Base-by-base conservation (phyloP, 495 filamentous ascomycete species). In the Hyaloscypha bicolor region DNA sequence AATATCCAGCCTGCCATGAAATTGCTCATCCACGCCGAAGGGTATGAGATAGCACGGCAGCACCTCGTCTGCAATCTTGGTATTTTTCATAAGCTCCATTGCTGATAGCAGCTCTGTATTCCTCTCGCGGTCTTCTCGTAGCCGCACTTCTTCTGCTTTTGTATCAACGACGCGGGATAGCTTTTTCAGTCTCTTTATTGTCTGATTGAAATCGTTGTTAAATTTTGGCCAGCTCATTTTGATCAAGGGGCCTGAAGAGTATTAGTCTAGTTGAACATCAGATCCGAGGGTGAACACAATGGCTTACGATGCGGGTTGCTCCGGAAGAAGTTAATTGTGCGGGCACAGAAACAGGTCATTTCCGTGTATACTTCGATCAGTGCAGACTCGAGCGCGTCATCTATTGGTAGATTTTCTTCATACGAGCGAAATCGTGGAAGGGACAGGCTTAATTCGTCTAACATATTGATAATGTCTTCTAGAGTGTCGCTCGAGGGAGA, bases 341-440 rank as follows among this genome's bases (percentile, higher is more conserved):
- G 56, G 6, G 56, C 56, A 35, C 56, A 59, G n/a, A 59, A 59
- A 4, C 9, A 32, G 8, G n/a, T 59, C 6, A 59, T 59, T 14
- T 59, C 56, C 14, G 56, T 59, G 32, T 59, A 59, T 16, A 59
- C 56, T 8, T 59, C 56, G n/a, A 9, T 14, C 9, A 59, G 56
- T 8, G 56, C 56, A 37, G 9, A 9, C n/a, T 59, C 56, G 6
- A 59, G 32, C 9, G 25, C 56, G 3, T 9, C 9, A 4, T 9
- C n/a, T 16, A 59, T 37, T 35, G 56, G 56, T 1, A 59, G 19
- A 16, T 33, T 35, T 9, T 59, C 31, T 21, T 59, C 56, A n/a
- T 59, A 59, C 4, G 9, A 16, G 0, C 16, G 9, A 12, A 16
- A 48, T 4, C 16, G 9, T 48, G 42, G 42, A 14, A 48, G 42